Evolutionary conservation across 2,329 filamentous ascomycete species (phyloP).

Genomic region (Trichoderma sp.): DNA sequence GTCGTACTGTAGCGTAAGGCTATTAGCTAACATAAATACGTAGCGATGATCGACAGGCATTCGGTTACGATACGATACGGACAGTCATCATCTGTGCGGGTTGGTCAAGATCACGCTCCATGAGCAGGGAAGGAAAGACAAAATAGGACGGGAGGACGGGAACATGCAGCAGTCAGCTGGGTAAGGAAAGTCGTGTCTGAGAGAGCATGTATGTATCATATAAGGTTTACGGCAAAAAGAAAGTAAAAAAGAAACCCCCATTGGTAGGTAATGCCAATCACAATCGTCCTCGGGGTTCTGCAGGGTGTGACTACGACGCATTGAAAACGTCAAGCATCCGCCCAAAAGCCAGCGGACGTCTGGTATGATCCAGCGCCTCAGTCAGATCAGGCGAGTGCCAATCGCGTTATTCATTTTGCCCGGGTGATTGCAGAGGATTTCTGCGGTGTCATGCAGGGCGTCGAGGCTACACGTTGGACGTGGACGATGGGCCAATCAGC

Average conservation of each 20-base stretch:
- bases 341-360: neutral
- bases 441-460: slow-evolving; percentile 13
- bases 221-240: neutral
- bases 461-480: neutral
- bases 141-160: neutral
- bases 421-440: slow-evolving; percentile 5
- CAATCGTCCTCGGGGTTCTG: neutral
- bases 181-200: neutral
- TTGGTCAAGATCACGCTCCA: neutral
- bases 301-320: neutral
- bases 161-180: neutral
- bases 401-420: neutral
- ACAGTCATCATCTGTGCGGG: neutral
- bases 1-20: neutral
- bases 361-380: neutral
- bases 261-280: neutral
- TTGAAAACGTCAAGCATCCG: neutral
- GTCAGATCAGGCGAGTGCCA: slow-evolving; percentile 2
- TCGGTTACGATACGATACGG: neutral
- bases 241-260: neutral
- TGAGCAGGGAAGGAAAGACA: neutral
- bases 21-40: neutral
- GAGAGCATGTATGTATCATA: neutral
- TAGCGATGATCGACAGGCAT: neutral
- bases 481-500: neutral